phyloP scores from a whole-genome alignment of 2,329 filamentous ascomycete genomes.

The Periconia sp. region DNA sequence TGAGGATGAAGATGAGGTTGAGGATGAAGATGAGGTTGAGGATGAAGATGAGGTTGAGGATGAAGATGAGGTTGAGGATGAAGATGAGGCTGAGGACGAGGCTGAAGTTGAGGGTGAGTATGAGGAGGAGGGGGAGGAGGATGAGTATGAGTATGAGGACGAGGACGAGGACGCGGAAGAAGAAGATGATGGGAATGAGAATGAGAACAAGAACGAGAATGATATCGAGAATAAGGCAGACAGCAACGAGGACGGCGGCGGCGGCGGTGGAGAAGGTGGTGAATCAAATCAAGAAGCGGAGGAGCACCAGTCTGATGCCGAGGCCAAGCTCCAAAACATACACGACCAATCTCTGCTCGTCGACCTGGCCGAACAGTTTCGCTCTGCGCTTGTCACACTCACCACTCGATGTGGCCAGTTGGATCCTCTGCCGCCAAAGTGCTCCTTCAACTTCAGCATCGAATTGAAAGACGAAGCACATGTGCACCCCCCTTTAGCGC shows the following conservation, averaged over 20 bases:
- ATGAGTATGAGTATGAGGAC: constrained; percentile 8
- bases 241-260: background rate
- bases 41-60: no score
- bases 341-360: constrained; percentile 23
- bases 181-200: constrained; percentile 21
- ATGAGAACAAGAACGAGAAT: constrained; percentile 11
- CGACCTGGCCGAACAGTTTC: constrained; percentile 72
- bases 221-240: background rate
- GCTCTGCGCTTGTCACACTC: constrained; percentile 66
- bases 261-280: no score
- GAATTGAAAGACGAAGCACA: constrained; percentile 66
- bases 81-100: no score
- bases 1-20: no score
- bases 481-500: constrained; percentile 48
- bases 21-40: no score
- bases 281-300: background rate
- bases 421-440: constrained; percentile 60
- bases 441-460: constrained; percentile 75
- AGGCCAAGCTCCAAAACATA: background rate
- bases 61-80: no score
- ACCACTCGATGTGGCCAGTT: constrained; percentile 62
- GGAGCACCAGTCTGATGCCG: background rate
- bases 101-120: no score
- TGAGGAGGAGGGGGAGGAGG: background rate
- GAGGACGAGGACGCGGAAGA: constrained; percentile 12